Conservation (phyloP, 1,139 yeast species). For the Yamadazyma conglobata region DNA sequence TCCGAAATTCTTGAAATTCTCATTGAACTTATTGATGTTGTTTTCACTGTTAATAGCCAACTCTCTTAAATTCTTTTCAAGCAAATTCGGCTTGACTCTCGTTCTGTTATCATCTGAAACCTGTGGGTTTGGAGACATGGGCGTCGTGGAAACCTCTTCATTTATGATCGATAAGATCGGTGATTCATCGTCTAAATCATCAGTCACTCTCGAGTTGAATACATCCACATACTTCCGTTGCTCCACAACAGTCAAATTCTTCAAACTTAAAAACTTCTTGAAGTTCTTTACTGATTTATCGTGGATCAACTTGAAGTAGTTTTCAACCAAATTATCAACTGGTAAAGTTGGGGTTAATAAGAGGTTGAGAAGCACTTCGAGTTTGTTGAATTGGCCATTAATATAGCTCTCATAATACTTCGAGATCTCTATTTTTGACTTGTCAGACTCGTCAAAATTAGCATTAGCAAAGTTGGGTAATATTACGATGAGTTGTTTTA, state of each 20-base stretch:
- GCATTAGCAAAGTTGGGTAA: conserved; percentile 49
- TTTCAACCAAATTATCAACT: conserved; percentile 57
- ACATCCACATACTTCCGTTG: conserved; percentile 54
- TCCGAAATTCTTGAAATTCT: conserved; percentile 55
- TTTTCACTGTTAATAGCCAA: conserved; percentile 51
- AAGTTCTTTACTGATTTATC: conserved; percentile 65
- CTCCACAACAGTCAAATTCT: conserved; percentile 43
- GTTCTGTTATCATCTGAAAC: conserved; percentile 21
- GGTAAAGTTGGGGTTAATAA: conserved; percentile 64
- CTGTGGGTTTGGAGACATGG: conserved; percentile 13
- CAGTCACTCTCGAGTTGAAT: conserved; percentile 56
- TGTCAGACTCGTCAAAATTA: conserved; percentile 17
- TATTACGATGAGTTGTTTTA: conserved; percentile 53
- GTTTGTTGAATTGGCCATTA: conserved; percentile 43
- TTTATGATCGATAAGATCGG: conserved; percentile 15
- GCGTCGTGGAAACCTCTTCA: conserved; percentile 10
- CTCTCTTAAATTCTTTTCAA: conserved; percentile 56
- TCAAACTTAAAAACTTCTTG: conserved; percentile 58
- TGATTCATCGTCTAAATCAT: conserved; percentile 18
- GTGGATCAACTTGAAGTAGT: conserved; percentile 64
- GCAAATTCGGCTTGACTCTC: conserved; percentile 43
- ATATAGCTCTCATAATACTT: conserved; percentile 46
- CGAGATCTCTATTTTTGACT: conserved; percentile 3
- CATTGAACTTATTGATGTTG: conserved; percentile 56
- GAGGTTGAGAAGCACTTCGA: conserved; percentile 65